Evolutionary conservation across 192 early-diverging fungal species (phyloP), one percentile per base, ranked within the genome.

Genomic region (Podila clonocystis): DNA sequence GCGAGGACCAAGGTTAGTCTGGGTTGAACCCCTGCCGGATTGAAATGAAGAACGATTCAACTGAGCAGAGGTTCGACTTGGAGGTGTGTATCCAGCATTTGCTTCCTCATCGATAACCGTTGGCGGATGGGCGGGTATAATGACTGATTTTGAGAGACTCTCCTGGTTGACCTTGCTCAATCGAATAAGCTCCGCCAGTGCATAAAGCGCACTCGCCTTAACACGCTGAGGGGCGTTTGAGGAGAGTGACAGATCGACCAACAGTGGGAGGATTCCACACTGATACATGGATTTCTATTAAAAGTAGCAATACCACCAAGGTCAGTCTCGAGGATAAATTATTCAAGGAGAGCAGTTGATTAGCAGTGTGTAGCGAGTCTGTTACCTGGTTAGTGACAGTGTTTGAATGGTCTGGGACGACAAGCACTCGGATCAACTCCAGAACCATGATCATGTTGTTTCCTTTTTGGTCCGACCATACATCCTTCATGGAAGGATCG

Each of bases 401-500:
- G 74, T 95, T 98, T 19, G 91, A 91, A 74, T 93, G 95, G 61
- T 94, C 95, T 11, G 94, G 94, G 50, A 91, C 95, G 6, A 95
- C 94, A 29, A 99, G 86, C 72, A 97, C 95, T 29, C 95, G 89
- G 38, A 98, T 91, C 50, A 98, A 84, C 58, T 97, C 94, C 65
- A 99, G 85, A 0, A 97, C 92, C 22, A 94, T 87, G n/a, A 93
- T 89, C 58, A 94, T 94, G 72, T 98, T 98, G 68, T 87, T 88
- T 7, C 91, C 89, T 68, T 97, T 95, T 83, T 98, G 97, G 15
- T 93, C 89, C 17, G 86, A 85, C 90, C 96, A 96, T 58, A 86
- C 86, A 70, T 92, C 91, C 38, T 82, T 58, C 45, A 72, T 74
- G 9, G 67, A 59, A 5, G 72, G 58, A 69, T 88, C 64, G 64